Evolutionary conservation across 192 early-diverging fungal genomes (phyloP), one percentile per base, ranked within the genome.

Genomic region (Gryganskiella cystojenkinii): DNA sequence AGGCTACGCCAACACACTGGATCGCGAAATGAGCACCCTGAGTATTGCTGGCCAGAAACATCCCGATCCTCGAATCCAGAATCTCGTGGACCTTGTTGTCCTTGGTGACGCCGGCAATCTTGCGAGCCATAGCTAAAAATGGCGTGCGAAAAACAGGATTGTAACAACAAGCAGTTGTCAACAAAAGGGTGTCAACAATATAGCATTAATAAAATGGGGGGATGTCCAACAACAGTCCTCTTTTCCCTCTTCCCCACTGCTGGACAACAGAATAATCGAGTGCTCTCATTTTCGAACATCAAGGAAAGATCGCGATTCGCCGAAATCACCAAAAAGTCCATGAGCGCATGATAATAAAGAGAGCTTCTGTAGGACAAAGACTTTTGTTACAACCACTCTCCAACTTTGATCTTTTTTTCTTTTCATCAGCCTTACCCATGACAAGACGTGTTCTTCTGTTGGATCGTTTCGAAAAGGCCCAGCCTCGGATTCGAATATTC

Each of bases 401-500:
- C 37, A 61, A 57, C n/a, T 17, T 11, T 49, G 15, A 15, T 47
- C 22, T 47, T 31, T 58, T 20, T 56, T 10, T 15, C 8, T 25
- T 56, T n/a, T 33, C n/a, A 67, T 27, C 17, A 63, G 44, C 52
- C 65, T 24, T 76, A 83, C 81, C 66, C 64, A 84, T 66, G 17
- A 80, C 73, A 13, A 84, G 44, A 44, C 80, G 60, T 19, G 61
- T 75, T 28, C 66, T 57, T 28, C 80, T 67, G 40, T 78, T 73
- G 25, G 70, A 73, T 60, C 74, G 61, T 17, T 76, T 63, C 20
- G 70, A 74, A 35, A 75, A 84, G 4, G 83, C 83, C 80, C 83
- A 82, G 55, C 83, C 83, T 22, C 75, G 75, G 55, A 84, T 64
- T 25, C 83, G 74, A 37, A 81, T 73, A 47, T 80, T 66, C 83